phyloP scores from a whole-genome alignment of 345 rosid species.

The Pistacia integerrima region DNA sequence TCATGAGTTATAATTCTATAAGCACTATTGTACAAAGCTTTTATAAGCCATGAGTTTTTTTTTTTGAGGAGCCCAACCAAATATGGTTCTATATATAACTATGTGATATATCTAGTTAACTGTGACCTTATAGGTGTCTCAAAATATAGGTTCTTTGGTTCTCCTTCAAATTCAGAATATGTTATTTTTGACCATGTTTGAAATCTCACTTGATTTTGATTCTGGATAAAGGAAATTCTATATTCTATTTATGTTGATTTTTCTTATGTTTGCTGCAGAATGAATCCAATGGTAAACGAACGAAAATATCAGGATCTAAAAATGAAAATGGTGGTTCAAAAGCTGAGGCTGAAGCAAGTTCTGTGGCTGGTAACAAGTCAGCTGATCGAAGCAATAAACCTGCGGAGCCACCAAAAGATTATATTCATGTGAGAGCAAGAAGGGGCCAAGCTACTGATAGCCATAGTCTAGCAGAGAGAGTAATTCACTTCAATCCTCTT shows the following conservation, averaged over 20 bases:
- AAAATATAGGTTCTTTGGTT: neutral
- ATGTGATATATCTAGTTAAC: neutral
- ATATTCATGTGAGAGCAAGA: conserved; percentile 96
- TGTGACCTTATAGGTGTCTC: neutral
- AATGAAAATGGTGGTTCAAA: conserved; percentile 55
- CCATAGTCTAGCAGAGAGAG: conserved; percentile 97
- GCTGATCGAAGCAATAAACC: conserved; percentile 56
- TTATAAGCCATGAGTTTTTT: too few relatives aligned
- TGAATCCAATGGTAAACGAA: conserved; percentile 61
- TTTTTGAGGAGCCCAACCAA: too few relatives aligned
- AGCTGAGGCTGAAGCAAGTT: conserved; percentile 69
- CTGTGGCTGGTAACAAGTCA: conserved; percentile 55
- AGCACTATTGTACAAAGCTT: too few relatives aligned
- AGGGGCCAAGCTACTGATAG: conserved; percentile 99
- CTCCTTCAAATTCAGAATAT: neutral
- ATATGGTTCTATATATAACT: too few relatives aligned
- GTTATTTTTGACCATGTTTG: neutral
- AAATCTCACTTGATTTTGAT: neutral
- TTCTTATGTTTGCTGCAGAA: conserved; percentile 38
- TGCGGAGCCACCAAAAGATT: conserved; percentile 82
- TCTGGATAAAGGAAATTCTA: neutral
- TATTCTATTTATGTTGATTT: neutral
- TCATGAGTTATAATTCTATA: too few relatives aligned
- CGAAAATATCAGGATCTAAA: conserved; percentile 44
- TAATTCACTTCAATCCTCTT: conserved; percentile 37